A percentile compares a stretch with the other conserved stretches of the same genome.
These are phyloP conservation scores for Phaeotremella skinneri DNA, from an alignment of 768 basidiomycete species.

Conservation along the genomic window DNA sequence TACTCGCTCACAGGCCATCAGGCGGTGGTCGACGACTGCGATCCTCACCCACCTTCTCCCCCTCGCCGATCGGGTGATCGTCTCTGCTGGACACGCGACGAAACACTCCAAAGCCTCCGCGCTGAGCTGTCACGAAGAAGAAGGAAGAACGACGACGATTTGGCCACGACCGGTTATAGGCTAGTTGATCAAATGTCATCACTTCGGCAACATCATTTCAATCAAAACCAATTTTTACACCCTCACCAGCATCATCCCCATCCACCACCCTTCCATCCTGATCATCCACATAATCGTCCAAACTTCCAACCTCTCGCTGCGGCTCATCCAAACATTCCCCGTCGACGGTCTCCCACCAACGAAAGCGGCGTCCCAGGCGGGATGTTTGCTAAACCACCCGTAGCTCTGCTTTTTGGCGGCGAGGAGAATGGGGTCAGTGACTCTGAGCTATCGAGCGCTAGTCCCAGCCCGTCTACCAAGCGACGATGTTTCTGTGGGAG, in stretches of 20 bases:
- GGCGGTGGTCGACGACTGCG: no score
- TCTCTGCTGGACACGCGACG: no score
- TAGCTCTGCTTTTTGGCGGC: background rate
- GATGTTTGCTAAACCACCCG: constrained; percentile 1
- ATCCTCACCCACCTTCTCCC: no score
- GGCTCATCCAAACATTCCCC: background rate
- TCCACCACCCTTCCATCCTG: constrained; percentile 33
- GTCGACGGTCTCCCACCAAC: background rate
- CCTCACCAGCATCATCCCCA: background rate
- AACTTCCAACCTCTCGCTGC: background rate
- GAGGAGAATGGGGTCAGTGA: constrained; percentile 24
- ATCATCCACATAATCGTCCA: constrained; percentile 36
- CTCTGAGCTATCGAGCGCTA: constrained; percentile 20
- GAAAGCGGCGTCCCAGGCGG: background rate
- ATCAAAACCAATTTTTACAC: constrained; percentile 1
- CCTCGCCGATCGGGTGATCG: no score
- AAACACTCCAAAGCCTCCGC: no score
- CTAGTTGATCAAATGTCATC: background rate
- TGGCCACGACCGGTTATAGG: no score
- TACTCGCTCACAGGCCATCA: no score
- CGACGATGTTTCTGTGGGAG: constrained; percentile 42
- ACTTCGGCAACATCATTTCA: background rate
- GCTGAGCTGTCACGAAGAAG: no score
- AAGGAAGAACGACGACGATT: no score
- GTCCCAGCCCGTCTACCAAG: constrained; percentile 13